These are phyloP conservation scores for Pyrenula aspistea DNA, from an alignment of 495 filamentous ascomycete genomes.

Conservation along the genomic window DNA sequence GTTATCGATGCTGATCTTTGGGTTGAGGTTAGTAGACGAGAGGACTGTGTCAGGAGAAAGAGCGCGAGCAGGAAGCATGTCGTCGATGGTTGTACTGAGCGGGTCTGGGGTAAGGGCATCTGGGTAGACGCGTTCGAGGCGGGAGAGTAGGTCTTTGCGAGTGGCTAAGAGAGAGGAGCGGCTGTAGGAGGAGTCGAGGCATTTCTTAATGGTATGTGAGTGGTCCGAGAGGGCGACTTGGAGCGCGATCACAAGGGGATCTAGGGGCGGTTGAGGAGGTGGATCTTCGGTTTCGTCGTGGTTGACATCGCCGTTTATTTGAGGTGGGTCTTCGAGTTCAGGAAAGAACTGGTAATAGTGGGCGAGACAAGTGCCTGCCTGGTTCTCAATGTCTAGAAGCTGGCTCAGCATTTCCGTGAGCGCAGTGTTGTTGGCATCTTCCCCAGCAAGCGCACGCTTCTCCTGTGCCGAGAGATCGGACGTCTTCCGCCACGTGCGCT, in stretches of 20 bases:
- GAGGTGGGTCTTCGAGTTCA: slow-evolving; percentile 19
- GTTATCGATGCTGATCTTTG: neutral
- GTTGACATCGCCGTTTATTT: slow-evolving; percentile 33
- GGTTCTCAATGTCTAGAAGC: slow-evolving; percentile 52
- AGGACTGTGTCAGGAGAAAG: neutral
- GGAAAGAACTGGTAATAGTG: slow-evolving; percentile 64
- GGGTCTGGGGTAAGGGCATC: neutral
- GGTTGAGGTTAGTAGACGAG: neutral
- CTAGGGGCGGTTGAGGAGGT: slow-evolving; percentile 26
- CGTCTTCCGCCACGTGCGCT: slow-evolving; percentile 85
- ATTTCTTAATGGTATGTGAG: slow-evolving; percentile 73
- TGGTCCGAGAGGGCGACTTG: slow-evolving; percentile 82
- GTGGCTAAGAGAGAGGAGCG: slow-evolving; percentile 48
- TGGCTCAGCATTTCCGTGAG: slow-evolving; percentile 64
- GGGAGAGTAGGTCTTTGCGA: slow-evolving; percentile 37
- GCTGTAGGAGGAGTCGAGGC: slow-evolving; percentile 50
- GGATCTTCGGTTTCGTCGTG: slow-evolving; percentile 34
- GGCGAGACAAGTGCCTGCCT: slow-evolving; percentile 55
- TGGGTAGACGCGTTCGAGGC: slow-evolving; percentile 30
- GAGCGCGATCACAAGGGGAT: slow-evolving; percentile 70
- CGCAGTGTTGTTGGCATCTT: slow-evolving; percentile 48
- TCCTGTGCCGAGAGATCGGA: slow-evolving; percentile 68
- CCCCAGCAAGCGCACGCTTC: slow-evolving; percentile 61
- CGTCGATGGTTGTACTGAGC: neutral
- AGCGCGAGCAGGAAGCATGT: neutral